Percentiles rank a stretch among this genome's conserved stretches.
Conservation (phyloP, 306 rosid species). For the Acacia melanoxylon region DNA sequence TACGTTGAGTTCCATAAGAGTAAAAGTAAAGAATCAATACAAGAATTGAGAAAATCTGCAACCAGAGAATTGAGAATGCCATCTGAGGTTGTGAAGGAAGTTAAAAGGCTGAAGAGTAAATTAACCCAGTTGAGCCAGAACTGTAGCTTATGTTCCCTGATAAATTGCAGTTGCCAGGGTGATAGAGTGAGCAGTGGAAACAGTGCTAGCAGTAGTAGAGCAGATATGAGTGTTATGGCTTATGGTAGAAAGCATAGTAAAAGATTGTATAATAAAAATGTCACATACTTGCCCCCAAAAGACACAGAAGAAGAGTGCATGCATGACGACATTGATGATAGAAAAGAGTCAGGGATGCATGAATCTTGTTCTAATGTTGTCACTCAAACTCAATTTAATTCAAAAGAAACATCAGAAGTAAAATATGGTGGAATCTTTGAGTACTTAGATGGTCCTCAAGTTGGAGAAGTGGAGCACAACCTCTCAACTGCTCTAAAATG, state of each 20-base stretch:
- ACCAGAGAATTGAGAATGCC: slow-evolving; percentile 73
- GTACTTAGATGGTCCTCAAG: slow-evolving; percentile 71
- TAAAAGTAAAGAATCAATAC: slow-evolving; percentile 52
- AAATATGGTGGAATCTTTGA: slow-evolving; percentile 88
- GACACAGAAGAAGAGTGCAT: slow-evolving; percentile 43
- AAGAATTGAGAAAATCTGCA: slow-evolving; percentile 53
- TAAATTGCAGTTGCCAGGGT: slow-evolving; percentile 95
- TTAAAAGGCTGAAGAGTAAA: slow-evolving; percentile 88
- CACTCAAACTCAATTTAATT: slow-evolving; percentile 44
- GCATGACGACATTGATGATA: slow-evolving; percentile 37
- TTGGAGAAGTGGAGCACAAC: slow-evolving; percentile 62
- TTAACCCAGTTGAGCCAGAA: slow-evolving; percentile 66
- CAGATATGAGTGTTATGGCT: slow-evolving; percentile 37
- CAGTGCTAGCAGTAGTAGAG: slow-evolving; percentile 84
- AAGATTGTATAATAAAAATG: slow-evolving; percentile 47
- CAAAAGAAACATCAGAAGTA: slow-evolving; percentile 46
- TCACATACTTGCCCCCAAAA: slow-evolving; percentile 42
- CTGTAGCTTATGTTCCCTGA: slow-evolving; percentile 85
- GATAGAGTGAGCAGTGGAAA: slow-evolving; percentile 98
- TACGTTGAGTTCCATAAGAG: slow-evolving; percentile 69
- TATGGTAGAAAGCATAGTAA: slow-evolving; percentile 66
- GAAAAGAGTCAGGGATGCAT: slow-evolving; percentile 31
- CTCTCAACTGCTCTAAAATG: slow-evolving; percentile 69
- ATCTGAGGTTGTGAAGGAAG: slow-evolving; percentile 94
- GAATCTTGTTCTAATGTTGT: slow-evolving; percentile 32